Evolutionary conservation across 176 grass and related monocot species (phyloP).

Genomic region (Oryza meridionalis): DNA sequence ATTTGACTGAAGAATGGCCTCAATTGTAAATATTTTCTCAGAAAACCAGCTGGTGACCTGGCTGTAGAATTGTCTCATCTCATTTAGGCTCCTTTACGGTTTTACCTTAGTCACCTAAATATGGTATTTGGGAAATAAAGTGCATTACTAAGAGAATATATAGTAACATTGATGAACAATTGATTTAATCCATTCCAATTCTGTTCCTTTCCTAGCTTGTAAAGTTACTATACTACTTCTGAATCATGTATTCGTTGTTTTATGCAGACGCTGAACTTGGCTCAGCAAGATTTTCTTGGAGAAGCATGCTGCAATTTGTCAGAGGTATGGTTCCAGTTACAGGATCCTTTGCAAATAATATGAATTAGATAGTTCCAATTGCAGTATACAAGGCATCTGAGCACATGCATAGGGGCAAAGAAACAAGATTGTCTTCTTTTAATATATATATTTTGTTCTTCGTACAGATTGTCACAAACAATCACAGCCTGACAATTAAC

Average conservation of each 20-base stretch:
- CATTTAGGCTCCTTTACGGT: neutral
- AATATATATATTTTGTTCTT: slow-evolving; percentile 35
- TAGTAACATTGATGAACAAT: too few relatives aligned
- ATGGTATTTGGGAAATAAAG: slow-evolving; percentile 9
- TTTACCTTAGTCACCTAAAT: slow-evolving; percentile 15
- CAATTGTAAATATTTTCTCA: slow-evolving; percentile 10
- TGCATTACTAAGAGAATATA: neutral
- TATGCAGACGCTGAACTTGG: slow-evolving; percentile 76
- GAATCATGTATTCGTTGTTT: slow-evolving; percentile 31
- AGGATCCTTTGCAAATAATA: slow-evolving; percentile 25
- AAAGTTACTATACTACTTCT: slow-evolving; percentile 13
- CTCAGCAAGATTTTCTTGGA: slow-evolving; percentile 84
- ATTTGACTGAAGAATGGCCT: neutral
- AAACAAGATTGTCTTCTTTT: neutral
- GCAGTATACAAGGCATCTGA: slow-evolving; percentile 20
- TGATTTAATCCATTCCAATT: neutral
- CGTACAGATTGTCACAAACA: slow-evolving; percentile 84
- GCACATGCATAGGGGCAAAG: neutral
- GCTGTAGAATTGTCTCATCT: slow-evolving; percentile 16
- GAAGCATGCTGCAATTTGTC: slow-evolving; percentile 79
- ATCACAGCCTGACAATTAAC: slow-evolving; percentile 65
- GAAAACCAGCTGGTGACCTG: neutral
- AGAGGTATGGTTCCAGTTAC: slow-evolving; percentile 55
- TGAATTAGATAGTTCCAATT: slow-evolving; percentile 6
- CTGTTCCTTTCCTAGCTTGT: neutral